phyloP scores from a whole-genome alignment of 2,329 filamentous ascomycete genomes.

The Alternaria gansuensis region DNA sequence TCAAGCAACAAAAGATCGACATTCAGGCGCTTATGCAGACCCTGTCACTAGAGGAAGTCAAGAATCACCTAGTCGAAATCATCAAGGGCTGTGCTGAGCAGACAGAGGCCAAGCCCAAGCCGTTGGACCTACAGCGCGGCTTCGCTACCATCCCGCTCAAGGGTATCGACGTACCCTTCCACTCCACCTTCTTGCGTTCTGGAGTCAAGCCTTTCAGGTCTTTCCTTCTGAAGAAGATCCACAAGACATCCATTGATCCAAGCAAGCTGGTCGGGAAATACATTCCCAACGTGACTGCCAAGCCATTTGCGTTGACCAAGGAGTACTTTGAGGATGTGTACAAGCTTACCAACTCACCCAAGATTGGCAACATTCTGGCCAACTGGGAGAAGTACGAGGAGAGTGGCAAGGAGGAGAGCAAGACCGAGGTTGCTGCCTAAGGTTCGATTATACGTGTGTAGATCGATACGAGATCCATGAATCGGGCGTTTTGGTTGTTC shows the following conservation, averaged over 20 bases:
- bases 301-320: constrained; percentile 93
- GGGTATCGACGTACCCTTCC: constrained; percentile 98
- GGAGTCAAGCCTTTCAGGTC: constrained; percentile 99
- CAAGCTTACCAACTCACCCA: constrained; percentile 81
- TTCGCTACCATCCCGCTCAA: constrained; percentile 96
- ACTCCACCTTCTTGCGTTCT: constrained; percentile 96
- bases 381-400: constrained; percentile 70
- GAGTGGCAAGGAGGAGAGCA: constrained; percentile 44
- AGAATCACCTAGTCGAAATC: constrained; percentile 87
- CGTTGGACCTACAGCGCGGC: constrained; percentile 89
- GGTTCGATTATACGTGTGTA: neutral
- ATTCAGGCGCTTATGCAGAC: constrained; percentile 91
- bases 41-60: constrained; percentile 87
- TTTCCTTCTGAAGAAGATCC: constrained; percentile 99
- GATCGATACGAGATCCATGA: neutral
- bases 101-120: constrained; percentile 86
- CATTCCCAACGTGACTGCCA: constrained; percentile 97
- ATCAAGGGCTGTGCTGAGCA: constrained; percentile 87
- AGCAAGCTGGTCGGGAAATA: constrained; percentile 98
- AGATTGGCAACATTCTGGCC: constrained; percentile 80
- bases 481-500: constrained; percentile 10
- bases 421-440: constrained; percentile 35
- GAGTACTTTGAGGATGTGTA: constrained; percentile 99
- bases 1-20: constrained; percentile 97
- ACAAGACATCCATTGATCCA: constrained; percentile 98